These are phyloP conservation scores for Cystobasidium tubakii DNA, from an alignment of 768 basidiomycete genomes.

Conservation along the genomic window DNA sequence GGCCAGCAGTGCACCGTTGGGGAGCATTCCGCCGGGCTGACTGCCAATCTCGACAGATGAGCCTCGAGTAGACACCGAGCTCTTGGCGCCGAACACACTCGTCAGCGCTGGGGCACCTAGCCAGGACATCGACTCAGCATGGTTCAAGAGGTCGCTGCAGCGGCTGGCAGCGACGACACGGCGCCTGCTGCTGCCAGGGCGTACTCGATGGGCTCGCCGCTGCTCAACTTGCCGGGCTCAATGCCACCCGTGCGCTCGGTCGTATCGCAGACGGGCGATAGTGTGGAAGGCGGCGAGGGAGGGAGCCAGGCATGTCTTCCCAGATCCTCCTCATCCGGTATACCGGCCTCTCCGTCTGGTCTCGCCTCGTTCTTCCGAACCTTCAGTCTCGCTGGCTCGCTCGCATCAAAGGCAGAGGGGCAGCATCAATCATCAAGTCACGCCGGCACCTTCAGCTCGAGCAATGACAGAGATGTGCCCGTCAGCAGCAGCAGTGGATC, in stretches of 20 bases:
- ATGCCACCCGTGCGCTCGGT: neutral
- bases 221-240: neutral
- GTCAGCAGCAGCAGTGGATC: neutral
- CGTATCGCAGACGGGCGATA: neutral
- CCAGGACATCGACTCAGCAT: too few species aligned
- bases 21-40: too few species aligned
- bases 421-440: neutral
- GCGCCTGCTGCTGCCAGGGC: neutral
- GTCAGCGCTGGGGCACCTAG: too few species aligned
- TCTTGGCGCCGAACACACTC: too few species aligned
- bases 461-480: neutral
- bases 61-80: too few species aligned
- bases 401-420: neutral
- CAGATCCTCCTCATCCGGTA: too few species aligned
- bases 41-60: too few species aligned
- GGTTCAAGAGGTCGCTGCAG: too few species aligned
- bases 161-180: too few species aligned
- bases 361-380: constrained; percentile 2
- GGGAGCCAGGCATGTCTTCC: too few species aligned
- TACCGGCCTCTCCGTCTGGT: neutral
- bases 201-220: neutral
- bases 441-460: neutral
- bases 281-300: neutral
- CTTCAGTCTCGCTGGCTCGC: neutral
- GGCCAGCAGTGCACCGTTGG: too few species aligned